Evolutionary conservation across 495 filamentous ascomycete genomes (phyloP), one percentile per base, ranked within the genome.

Genomic region (Saxophila tyrrhenica): DNA sequence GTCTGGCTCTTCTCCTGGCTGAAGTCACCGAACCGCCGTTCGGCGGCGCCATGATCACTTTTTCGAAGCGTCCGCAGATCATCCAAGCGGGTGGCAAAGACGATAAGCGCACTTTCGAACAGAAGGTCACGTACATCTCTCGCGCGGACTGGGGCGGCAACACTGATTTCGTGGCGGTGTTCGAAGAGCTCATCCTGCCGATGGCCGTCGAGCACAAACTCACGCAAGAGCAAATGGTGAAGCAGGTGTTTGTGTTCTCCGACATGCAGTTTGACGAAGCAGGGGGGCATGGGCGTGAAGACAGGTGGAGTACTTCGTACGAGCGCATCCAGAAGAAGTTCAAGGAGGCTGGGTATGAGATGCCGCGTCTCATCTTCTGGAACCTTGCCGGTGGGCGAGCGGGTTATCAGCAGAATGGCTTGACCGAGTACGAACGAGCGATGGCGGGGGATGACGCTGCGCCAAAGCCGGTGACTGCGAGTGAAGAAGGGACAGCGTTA

Each of bases 311-410:
- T 0, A 63, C 68, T 2, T 62, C 62, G 13, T 72, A 66, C 58
- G 64, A 75, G 57, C 68, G 69, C 24, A 65, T 77, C 50, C 60
- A 71, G 58, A 39, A 48, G 24, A 59, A 55, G 42, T 77, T 58
- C 60, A 54, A 51, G 25, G 63, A 62, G 3, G 67, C 69, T 13
- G 74, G 74, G 15, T 77, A 76, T 55, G 64, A 71, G 55, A 65
- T 77, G 62, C 74, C 74, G 3, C 64, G 68, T 63, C 62, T 77
- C 20, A 62, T 76, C 25, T 77, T 73, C 56, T 77, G 74, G 74
- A 77, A 76, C 55, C 63, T 77, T 22, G 70, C 69, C 0, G 71
- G 65, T 24, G 65, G 65, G 3, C 56, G 60, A 1, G 66, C 62
- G 17, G 60, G 63, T 29, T 67, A 62, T 35, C 7, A 35, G 29